Percentiles rank a stretch among this genome's conserved stretches.
phyloP scores from a whole-genome alignment of 257 asterid species.

The Osmanthus fragrans region DNA sequence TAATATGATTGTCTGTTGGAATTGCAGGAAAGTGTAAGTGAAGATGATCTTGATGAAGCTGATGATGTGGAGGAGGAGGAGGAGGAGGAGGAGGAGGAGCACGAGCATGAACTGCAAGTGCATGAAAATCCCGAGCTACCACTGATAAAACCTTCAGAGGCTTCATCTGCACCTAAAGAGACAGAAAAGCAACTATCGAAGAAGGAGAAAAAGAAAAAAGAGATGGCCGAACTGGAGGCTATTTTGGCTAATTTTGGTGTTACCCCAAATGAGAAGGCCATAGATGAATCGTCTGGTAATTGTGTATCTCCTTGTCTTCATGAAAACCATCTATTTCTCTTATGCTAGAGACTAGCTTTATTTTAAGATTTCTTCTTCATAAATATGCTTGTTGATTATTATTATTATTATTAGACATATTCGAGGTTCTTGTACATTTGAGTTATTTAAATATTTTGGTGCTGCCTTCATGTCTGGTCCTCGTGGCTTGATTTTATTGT shows the following conservation, averaged over 20 bases:
- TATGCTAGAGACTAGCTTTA: too few relatives aligned
- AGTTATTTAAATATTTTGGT: too few relatives aligned
- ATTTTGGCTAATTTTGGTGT: slow-evolving; percentile 46
- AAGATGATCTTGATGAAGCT: slow-evolving; percentile 47
- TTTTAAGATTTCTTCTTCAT: background rate
- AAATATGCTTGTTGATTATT: background rate
- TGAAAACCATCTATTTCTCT: background rate
- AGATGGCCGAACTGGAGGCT: slow-evolving; percentile 59
- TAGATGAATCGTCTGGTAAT: slow-evolving; percentile 38
- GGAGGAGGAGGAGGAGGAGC: slow-evolving; percentile 15
- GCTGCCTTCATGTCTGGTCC: background rate
- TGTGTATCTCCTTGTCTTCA: background rate
- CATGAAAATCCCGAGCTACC: slow-evolving; percentile 28
- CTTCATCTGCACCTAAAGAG: slow-evolving; percentile 39
- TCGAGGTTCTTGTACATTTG: background rate
- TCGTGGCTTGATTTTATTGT: background rate
- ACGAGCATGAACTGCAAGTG: slow-evolving; percentile 36
- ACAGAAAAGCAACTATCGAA: slow-evolving; percentile 50
- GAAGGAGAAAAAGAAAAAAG: slow-evolving; percentile 56
- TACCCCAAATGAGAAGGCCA: slow-evolving; percentile 24
- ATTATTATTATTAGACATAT: background rate
- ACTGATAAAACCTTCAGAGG: slow-evolving; percentile 35
- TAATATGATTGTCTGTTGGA: background rate
- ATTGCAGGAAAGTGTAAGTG: slow-evolving; percentile 51
- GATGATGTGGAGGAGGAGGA: slow-evolving; percentile 28